Evolutionary conservation across 306 rosid genomes (phyloP), one percentile per base, ranked within the genome.

Genomic region (Delonix regia): DNA sequence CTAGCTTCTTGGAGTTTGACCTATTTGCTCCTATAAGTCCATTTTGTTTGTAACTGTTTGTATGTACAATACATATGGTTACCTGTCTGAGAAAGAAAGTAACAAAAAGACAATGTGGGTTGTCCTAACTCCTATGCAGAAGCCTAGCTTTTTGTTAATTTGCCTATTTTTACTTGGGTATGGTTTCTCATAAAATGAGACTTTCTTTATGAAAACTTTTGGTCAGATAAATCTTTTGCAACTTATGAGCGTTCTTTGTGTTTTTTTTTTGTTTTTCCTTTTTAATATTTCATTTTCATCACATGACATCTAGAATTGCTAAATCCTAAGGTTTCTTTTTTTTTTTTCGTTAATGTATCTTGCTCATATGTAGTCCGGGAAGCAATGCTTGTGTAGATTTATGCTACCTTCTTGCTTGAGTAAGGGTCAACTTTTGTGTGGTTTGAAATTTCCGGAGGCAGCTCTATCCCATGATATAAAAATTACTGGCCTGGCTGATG

Each of bases 321-420:
- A 25, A 80, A 69, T 79, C 47, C 77, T 69, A 39, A 59, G 39
- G 36, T 73, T 36, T 74, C 73, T 30, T 57, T 18, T 24, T 57
- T 57, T 16, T 82, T 71, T 36, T 9, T 51, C 72, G n/a, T 53
- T 66, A 30, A 77, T 78, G 57, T 68, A 48, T 78, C 22, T 39
- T 83, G 57, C 52, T 75, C 49, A 56, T 47, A 45, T 85, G 81
- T 88, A 94, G 99, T 92, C 99, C 25, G 99, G 99, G 81, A 91
- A 92, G 87, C 97, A 90, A 82, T 92, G 97, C 87, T 85, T 92
- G 67, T 94, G 99, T 85, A 87, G 84, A 83, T 94, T 90, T 73
- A 74, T 71, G 72, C 86, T 92, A 74, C 99, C 99, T 79, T 80
- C 92, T 68, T 83, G 80, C 83, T 81, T 92, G 82, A 82, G 88